Evolutionary conservation across 2,329 filamentous ascomycete species (phyloP).

Genomic region (Epichloe scottii): DNA sequence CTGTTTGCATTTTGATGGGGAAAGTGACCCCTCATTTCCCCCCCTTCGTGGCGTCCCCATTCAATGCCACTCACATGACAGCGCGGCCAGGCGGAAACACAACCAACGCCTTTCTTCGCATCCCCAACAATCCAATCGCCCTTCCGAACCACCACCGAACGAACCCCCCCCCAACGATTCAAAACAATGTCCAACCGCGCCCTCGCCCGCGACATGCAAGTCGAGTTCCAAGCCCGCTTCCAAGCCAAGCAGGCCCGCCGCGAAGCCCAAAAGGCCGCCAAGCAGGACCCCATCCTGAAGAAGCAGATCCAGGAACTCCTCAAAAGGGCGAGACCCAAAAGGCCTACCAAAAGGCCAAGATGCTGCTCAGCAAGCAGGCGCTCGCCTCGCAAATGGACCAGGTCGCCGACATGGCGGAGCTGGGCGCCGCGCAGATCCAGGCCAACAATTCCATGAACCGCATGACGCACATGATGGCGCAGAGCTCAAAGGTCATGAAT

Average conservation of each 20-base stretch:
- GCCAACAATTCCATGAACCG: slow-evolving; percentile 54
- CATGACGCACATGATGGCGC: slow-evolving; percentile 52
- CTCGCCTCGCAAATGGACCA: slow-evolving; percentile 52
- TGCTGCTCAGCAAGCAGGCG: slow-evolving; percentile 48
- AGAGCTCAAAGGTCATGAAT: slow-evolving; percentile 45
- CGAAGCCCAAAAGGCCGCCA: slow-evolving; percentile 47
- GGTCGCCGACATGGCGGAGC: slow-evolving; percentile 51
- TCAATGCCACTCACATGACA: too few relatives aligned
- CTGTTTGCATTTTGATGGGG: too few relatives aligned
- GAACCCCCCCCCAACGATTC: too few relatives aligned
- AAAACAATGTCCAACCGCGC: slow-evolving; percentile 46
- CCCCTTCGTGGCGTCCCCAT: too few relatives aligned
- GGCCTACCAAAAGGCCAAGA: slow-evolving; percentile 50
- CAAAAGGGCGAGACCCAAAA: slow-evolving; percentile 52
- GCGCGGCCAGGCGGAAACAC: too few relatives aligned
- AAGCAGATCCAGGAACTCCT: slow-evolving; percentile 52
- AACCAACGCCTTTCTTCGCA: too few relatives aligned
- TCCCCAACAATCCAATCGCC: too few relatives aligned
- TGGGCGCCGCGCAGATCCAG: slow-evolving; percentile 48
- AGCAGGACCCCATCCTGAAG: slow-evolving; percentile 47
- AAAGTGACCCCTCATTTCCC: too few relatives aligned
- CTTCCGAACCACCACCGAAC: too few relatives aligned
- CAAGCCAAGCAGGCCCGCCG: slow-evolving; percentile 50
- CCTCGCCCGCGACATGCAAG: slow-evolving; percentile 46
- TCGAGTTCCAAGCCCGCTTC: slow-evolving; percentile 51